Base-by-base conservation (phyloP, 2,329 filamentous ascomycete species). In the Dryadomyces quercivorus region DNA sequence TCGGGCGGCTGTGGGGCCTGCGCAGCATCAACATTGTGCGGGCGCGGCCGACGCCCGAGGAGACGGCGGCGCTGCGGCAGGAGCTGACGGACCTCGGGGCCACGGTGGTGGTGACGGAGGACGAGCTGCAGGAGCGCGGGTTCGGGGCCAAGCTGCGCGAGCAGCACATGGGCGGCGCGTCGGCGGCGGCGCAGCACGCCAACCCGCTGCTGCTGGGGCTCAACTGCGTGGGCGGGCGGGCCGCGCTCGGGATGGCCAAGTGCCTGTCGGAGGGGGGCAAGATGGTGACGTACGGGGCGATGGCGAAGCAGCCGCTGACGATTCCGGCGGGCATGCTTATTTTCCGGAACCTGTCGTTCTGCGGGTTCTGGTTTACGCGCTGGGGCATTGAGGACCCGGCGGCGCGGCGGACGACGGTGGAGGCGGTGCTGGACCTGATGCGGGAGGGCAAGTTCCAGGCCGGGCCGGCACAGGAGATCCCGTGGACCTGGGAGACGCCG, bases 221-320 rank as follows among this genome's bases (percentile, higher is more conserved):
- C 56, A 98, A 98, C 69, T 97, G 93, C 66, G 92, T 98, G 0
- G 93, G 93, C 42, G 93, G 93, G 5, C 88, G 91, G 66, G 82
- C 84, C 12, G 89, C 90, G 4, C 85, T 85, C 31, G 78, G 84
- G 1, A 74, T 98, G 64, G 85, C 91, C 6, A 88, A 90, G 63
- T 77, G 80, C 7, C 75, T 98, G 3, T 76, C 78, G 5, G 72
- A 81, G 0, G 79, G 81, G 21, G 86, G 80, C 1, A 84, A 85
- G 55, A 75, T 97, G 68, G 89, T 98, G 22, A 95, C 92, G 5
- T 98, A 98, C 66, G 93, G 93, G 26, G 92, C 88, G 51, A 98
- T 98, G 93, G 83, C 87, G 38, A 87, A 86, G 66, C 85, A 95
- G 72, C 91, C 92, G 0, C 78, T 96, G 26, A 76, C 78, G 7